Conservation (phyloP, 192 early-diverging fungal species). For the Backusella sp. region DNA sequence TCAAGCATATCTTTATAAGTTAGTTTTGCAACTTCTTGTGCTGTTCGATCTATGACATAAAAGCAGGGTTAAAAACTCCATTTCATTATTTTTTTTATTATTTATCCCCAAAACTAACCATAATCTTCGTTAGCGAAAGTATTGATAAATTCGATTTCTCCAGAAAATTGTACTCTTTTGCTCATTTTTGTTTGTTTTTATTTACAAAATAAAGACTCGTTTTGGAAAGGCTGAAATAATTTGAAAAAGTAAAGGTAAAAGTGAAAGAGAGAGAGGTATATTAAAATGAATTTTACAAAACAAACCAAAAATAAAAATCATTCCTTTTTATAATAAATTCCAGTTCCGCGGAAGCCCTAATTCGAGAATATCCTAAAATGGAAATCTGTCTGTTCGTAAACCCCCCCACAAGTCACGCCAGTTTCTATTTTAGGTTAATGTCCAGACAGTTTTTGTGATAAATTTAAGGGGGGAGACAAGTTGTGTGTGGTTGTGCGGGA, state of each 20-base stretch:
- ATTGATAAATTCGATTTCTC: conserved; percentile 20
- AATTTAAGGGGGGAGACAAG: neutral
- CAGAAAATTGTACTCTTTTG: conserved; percentile 22
- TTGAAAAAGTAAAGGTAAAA: neutral
- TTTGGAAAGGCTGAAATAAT: neutral
- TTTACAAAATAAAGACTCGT: neutral
- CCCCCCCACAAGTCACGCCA: conserved; percentile 1
- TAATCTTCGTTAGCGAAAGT: conserved; percentile 25
- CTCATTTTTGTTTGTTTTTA: conserved; percentile 6
- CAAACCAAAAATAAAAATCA: conserved; percentile 1
- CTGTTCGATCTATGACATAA: conserved; percentile 16
- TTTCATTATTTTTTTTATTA: neutral
- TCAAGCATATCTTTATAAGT: conserved; percentile 27
- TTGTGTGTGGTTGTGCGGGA: neutral
- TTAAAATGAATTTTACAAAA: conserved; percentile 6
- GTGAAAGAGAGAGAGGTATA: conserved; percentile 1
- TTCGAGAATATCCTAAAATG: neutral
- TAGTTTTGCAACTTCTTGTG: conserved; percentile 22
- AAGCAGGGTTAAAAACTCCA: neutral
- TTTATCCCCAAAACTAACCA: conserved; percentile 10
- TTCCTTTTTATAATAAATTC: conserved; percentile 11
- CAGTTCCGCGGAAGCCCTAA: neutral
- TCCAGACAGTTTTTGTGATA: neutral
- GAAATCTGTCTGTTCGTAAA: conserved; percentile 1
- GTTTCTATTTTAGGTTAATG: neutral